Conservation (phyloP, 2,329 filamentous ascomycete genomes). For the Zarea fungicola region DNA sequence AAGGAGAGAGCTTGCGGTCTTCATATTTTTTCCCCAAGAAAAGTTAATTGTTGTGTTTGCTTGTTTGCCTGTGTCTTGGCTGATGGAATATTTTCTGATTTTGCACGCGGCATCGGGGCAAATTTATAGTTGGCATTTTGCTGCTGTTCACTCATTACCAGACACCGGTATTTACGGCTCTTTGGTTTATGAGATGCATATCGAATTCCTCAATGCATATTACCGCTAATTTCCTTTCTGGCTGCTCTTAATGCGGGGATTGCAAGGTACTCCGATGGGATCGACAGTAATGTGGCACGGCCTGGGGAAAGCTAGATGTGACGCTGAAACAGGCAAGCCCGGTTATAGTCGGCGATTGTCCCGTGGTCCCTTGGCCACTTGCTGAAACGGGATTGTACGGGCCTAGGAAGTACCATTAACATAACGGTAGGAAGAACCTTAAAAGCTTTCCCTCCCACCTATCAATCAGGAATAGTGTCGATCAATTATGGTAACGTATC, state of each 20-base stretch:
- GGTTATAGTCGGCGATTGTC: background rate
- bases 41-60: background rate
- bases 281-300: background rate
- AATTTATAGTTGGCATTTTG: slow-evolving; percentile 1
- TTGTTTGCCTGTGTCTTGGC: too few relatives aligned
- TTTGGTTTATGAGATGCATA: too few relatives aligned
- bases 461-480: too few relatives aligned
- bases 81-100: too few relatives aligned
- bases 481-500: too few relatives aligned
- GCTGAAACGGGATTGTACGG: background rate
- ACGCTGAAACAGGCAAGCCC: background rate
- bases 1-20: background rate
- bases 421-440: too few relatives aligned
- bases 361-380: background rate
- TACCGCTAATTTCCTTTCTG: too few relatives aligned
- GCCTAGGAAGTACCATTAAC: background rate
- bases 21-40: background rate
- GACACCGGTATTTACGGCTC: too few relatives aligned
- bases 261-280: background rate
- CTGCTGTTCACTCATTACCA: too few relatives aligned
- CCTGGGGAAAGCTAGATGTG: background rate
- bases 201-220: too few relatives aligned
- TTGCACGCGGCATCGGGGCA: background rate
- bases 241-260: too few relatives aligned
- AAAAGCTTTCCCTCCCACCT: too few relatives aligned